A percentile compares a stretch with the other conserved stretches of the same genome.
Evolutionary conservation across 2,329 filamentous ascomycete species (phyloP).

Genomic region (Amauroascus niger): DNA sequence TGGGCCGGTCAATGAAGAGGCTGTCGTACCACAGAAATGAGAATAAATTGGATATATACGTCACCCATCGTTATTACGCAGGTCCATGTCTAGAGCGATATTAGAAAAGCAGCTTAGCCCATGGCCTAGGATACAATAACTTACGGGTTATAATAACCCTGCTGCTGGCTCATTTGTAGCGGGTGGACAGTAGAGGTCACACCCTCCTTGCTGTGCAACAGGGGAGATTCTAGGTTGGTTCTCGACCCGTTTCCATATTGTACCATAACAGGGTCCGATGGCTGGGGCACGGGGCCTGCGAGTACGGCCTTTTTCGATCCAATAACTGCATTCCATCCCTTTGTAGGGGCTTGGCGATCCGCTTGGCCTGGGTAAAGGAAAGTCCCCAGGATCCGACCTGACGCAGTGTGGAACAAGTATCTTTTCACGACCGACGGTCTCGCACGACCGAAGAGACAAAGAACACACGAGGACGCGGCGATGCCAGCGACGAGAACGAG

Average conservation of each 20-base stretch:
- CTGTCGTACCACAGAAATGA: too few relatives aligned
- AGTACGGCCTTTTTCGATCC: conserved; percentile 12
- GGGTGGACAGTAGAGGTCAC: background rate
- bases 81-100: background rate
- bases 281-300: conserved; percentile 7
- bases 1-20: too few relatives aligned
- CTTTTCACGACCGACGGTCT: conserved; percentile 14
- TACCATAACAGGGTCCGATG: conserved; percentile 10
- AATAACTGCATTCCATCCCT: conserved; percentile 11
- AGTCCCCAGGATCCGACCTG: conserved; percentile 15
- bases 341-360: conserved; percentile 12
- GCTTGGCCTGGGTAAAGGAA: conserved; percentile 15
- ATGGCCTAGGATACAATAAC: background rate
- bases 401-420: conserved; percentile 14
- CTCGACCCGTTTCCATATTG: conserved; percentile 9
- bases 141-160: conserved; percentile 2
- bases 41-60: too few relatives aligned
- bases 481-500: conserved; percentile 24
- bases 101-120: background rate
- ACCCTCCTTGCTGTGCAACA: conserved; percentile 15
- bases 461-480: conserved; percentile 23
- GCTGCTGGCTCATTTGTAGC: background rate
- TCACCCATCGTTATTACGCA: background rate
- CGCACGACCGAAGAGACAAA: conserved; percentile 23
- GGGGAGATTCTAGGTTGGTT: conserved; percentile 16